Evolutionary conservation across 2,329 filamentous ascomycete genomes (phyloP).

Genomic region (Phyllosticta citriasiana): DNA sequence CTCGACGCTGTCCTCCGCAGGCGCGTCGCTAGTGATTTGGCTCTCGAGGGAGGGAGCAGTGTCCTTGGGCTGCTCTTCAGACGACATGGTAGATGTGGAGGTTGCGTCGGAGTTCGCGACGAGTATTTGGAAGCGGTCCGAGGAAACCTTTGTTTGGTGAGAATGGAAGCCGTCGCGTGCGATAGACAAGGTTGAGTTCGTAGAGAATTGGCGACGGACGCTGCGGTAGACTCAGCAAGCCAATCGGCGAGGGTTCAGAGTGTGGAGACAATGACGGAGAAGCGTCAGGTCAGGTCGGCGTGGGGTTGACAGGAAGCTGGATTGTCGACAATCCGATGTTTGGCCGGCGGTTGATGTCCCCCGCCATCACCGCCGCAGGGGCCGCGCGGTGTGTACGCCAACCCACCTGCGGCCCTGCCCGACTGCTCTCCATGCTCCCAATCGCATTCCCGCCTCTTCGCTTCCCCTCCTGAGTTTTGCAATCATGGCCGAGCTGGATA

Average conservation of each 20-base stretch:
- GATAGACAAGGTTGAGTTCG: neutral
- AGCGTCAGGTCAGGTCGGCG: neutral
- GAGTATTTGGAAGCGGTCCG: neutral
- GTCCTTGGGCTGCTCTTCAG: neutral
- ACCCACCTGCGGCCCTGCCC: slow-evolving; percentile 3
- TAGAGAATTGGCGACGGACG: neutral
- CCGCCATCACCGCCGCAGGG: neutral
- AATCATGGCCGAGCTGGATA: slow-evolving; percentile 71
- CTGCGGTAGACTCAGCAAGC: neutral
- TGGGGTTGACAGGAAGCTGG: neutral
- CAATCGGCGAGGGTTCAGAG: neutral
- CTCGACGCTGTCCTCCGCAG: slow-evolving; percentile 8
- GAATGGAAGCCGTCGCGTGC: neutral
- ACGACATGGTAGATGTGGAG: slow-evolving; percentile 3
- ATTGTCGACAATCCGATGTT: neutral
- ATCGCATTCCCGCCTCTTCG: neutral
- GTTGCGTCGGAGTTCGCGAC: neutral
- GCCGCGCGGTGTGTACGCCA: slow-evolving; percentile 7
- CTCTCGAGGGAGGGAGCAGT: slow-evolving; percentile 17
- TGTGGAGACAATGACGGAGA: neutral
- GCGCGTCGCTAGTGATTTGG: slow-evolving; percentile 6
- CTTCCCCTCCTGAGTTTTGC: neutral
- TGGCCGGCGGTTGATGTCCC: slow-evolving; percentile 1
- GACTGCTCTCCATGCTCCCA: slow-evolving; percentile 1
- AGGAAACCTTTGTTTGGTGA: neutral